phyloP scores from a whole-genome alignment of 495 filamentous ascomycete genomes.

The Penicillium samsonianum region DNA sequence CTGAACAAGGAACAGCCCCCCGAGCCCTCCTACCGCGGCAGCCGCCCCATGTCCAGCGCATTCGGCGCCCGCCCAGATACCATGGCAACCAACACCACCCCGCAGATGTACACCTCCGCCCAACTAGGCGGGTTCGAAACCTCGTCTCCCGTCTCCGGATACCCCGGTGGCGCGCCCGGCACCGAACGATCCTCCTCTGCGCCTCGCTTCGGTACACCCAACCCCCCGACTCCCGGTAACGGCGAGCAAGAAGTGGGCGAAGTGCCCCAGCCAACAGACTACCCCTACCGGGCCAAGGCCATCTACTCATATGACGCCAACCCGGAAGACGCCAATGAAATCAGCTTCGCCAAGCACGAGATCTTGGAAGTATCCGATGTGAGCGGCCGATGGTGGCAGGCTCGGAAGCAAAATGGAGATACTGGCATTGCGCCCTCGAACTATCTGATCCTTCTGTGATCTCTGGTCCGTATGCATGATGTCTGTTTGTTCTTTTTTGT shows the following conservation, averaged over 20 bases:
- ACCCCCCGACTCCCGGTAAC: constrained; percentile 22
- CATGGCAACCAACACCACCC: constrained; percentile 70
- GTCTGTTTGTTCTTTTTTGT: constrained; percentile 25
- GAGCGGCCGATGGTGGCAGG: constrained; percentile 98
- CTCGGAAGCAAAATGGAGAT: constrained; percentile 89
- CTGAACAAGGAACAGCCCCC: constrained; percentile 77
- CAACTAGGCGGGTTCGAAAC: constrained; percentile 96
- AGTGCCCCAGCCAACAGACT: constrained; percentile 82
- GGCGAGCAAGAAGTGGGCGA: constrained; percentile 50
- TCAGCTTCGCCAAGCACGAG: constrained; percentile 95
- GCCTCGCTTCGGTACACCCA: constrained; percentile 53
- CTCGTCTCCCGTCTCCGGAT: constrained; percentile 84
- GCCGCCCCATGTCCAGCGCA: constrained; percentile 50
- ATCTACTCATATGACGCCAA: constrained; percentile 99
- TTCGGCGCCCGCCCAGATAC: constrained; percentile 72
- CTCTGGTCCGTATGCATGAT: constrained; percentile 18
- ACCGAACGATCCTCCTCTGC: constrained; percentile 58
- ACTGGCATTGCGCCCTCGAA: constrained; percentile 98
- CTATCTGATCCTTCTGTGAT: constrained; percentile 93
- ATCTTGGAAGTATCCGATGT: constrained; percentile 97
- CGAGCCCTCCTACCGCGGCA: constrained; percentile 61
- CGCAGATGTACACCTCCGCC: constrained; percentile 96
- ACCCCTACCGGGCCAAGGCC: constrained; percentile 95
- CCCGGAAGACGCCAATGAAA: constrained; percentile 97
- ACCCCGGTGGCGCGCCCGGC: constrained; percentile 63